These are phyloP conservation scores for Flaveria sonorensis DNA, from an alignment of 129 eudicot genomes.

Conservation along the genomic window DNA sequence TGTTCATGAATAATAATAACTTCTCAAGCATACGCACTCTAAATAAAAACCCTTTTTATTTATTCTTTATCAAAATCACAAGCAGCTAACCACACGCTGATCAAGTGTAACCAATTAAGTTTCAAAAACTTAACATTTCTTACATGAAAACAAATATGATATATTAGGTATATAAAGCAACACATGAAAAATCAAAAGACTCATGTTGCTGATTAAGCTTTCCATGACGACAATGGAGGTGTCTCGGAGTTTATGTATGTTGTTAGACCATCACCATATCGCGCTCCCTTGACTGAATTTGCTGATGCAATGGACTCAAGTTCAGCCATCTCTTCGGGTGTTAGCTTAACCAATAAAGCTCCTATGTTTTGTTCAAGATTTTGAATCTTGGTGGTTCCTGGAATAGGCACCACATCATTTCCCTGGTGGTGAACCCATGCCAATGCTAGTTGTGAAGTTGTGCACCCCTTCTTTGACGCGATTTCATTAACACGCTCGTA, in stretches of 20 bases:
- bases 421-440: slow-evolving; percentile 69
- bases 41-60: no score
- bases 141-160: no score
- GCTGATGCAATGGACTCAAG: slow-evolving; percentile 47
- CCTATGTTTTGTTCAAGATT: slow-evolving; percentile 43
- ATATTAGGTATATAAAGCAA: no score
- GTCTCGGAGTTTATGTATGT: slow-evolving; percentile 46
- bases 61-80: no score
- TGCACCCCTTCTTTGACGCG: slow-evolving; percentile 54
- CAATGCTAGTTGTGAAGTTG: slow-evolving; percentile 48
- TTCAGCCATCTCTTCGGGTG: slow-evolving; percentile 42
- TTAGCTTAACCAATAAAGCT: slow-evolving; percentile 43
- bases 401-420: slow-evolving; percentile 52
- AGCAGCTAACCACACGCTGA: no score
- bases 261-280: slow-evolving; percentile 6
- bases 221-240: slow-evolving; percentile 49
- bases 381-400: slow-evolving; percentile 52
- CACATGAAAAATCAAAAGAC: no score
- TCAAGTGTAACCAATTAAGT: no score
- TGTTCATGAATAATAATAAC: no score
- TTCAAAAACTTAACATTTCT: no score
- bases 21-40: no score
- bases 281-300: slow-evolving; percentile 39
- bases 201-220: background rate
- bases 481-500: slow-evolving; percentile 38